Conservation (phyloP, 139 green algal genomes). For the Chlamydomonas schloesseri region DNA sequence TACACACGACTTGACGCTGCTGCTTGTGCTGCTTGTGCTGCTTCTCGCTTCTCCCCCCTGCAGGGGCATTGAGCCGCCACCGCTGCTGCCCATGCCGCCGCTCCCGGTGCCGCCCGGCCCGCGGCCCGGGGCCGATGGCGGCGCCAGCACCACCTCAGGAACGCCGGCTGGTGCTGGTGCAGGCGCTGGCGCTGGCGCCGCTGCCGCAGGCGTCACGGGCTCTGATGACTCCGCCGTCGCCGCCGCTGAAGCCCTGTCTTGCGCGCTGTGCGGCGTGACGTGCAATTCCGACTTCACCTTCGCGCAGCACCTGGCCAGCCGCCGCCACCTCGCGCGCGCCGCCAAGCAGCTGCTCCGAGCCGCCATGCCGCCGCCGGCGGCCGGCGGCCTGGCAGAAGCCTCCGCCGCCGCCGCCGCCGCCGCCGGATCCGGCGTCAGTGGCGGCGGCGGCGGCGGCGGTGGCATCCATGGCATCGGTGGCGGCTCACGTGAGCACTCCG, state of each 20-base stretch:
- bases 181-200: too few relatives aligned
- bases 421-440: neutral
- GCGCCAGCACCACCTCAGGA: neutral
- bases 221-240: neutral
- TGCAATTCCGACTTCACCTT: constrained; percentile 42
- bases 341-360: constrained; percentile 15
- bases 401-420: too few relatives aligned
- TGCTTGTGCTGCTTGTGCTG: neutral
- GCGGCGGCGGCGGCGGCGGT: neutral
- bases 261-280: constrained; percentile 25
- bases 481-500: too few relatives aligned
- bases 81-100: neutral
- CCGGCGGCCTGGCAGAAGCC: too few relatives aligned
- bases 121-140: neutral
- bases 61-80: neutral
- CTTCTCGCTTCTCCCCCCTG: too few relatives aligned
- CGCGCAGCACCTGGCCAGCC: constrained; percentile 56
- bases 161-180: neutral
- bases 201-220: neutral
- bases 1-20: neutral
- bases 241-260: neutral
- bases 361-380: neutral
- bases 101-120: neutral
- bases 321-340: constrained; percentile 41
- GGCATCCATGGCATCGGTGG: neutral